Conservation (phyloP, 2,329 filamentous ascomycete species). For the Hypoxylon rubiginosum region DNA sequence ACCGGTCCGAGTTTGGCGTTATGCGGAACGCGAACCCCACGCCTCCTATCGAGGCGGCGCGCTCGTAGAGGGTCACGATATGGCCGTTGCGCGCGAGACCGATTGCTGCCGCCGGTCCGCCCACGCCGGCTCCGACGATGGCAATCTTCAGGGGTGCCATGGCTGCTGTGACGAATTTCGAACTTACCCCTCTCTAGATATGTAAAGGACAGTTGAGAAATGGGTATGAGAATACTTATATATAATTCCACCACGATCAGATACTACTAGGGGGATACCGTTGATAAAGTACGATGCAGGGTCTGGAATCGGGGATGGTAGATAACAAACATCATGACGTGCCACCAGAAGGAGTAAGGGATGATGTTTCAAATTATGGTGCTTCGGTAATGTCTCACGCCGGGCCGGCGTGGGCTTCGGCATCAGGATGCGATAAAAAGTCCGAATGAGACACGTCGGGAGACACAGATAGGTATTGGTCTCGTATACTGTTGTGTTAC, state of each 20-base stretch:
- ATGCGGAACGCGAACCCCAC: constrained; percentile 2
- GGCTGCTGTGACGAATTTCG: no score
- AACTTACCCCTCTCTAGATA: no score
- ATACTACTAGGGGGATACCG: no score
- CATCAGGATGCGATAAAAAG: not conserved
- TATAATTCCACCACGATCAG: no score
- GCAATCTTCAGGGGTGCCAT: not conserved
- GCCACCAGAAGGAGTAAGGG: not conserved
- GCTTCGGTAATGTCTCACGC: not conserved
- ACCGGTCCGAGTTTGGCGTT: not conserved
- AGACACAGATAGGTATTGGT: not conserved
- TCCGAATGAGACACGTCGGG: not conserved
- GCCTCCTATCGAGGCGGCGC: not conserved
- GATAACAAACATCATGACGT: not conserved
- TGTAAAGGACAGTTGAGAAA: no score
- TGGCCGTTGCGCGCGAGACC: constrained; percentile 1
- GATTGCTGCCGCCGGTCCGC: not conserved
- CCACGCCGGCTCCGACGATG: not conserved
- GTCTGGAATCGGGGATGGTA: no score
- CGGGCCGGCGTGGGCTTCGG: not conserved
- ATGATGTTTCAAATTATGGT: not conserved
- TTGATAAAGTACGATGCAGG: no score
- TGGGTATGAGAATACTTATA: no score
- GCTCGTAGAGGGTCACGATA: not conserved
- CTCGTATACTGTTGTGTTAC: not conserved